Evolutionary conservation across 441 rosid genomes (phyloP).

Genomic region (Adansonia grandidieri): DNA sequence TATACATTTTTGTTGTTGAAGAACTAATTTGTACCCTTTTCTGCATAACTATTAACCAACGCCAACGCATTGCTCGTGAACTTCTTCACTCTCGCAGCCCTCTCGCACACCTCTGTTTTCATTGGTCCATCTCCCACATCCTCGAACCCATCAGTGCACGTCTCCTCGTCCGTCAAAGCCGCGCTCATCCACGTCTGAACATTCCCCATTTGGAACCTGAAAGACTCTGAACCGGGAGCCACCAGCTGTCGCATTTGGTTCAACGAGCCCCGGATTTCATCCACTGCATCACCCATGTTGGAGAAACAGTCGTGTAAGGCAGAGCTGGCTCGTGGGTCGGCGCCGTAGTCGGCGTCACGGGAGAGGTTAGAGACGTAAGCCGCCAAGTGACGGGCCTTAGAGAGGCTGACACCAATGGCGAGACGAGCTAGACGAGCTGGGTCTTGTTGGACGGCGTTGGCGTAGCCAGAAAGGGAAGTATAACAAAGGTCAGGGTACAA

Average conservation of each 20-base stretch:
- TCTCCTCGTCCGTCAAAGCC: constrained; percentile 85
- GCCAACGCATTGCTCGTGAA: constrained; percentile 85
- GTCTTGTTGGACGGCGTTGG: constrained; percentile 51
- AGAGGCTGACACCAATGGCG: constrained; percentile 65
- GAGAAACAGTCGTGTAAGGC: constrained; percentile 81
- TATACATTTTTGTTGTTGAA: not conserved
- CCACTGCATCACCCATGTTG: constrained; percentile 83
- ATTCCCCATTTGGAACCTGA: constrained; percentile 72
- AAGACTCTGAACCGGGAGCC: constrained; percentile 40
- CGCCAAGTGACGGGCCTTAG: constrained; percentile 52
- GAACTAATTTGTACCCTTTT: constrained; percentile 44
- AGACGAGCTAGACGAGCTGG: constrained; percentile 66
- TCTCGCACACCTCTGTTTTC: constrained; percentile 50
- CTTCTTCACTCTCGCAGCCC: constrained; percentile 56
- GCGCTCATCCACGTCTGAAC: constrained; percentile 98
- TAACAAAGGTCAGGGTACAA: constrained; percentile 81
- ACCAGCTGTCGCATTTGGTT: constrained; percentile 69
- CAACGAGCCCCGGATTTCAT: constrained; percentile 78
- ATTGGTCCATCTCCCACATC: constrained; percentile 49
- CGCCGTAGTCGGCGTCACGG: constrained; percentile 59
- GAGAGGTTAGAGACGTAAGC: constrained; percentile 60
- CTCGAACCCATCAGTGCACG: constrained; percentile 86
- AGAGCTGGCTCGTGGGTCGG: constrained; percentile 55
- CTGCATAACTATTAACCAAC: constrained; percentile 64
- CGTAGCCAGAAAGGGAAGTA: constrained; percentile 61